Percentiles rank a stretch among this genome's conserved stretches.
Evolutionary conservation across 805 yeast genomes (phyloP).

Genomic region (Yarrowia sp.): DNA sequence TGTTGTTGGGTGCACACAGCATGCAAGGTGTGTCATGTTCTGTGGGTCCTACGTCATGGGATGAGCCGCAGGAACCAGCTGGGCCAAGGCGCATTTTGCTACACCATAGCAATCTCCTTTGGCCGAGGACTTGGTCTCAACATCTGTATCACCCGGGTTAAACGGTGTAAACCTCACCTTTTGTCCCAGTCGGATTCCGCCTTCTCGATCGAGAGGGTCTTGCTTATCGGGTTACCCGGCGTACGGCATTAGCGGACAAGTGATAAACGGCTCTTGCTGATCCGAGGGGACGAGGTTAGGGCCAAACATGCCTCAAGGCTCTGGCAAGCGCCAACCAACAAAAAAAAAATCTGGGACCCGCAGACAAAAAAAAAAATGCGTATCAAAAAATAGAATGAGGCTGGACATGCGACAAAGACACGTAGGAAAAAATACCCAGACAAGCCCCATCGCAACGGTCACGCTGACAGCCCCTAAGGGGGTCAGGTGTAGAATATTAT

Average conservation of each 20-base stretch:
- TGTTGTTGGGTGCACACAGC: slow-evolving; percentile 12
- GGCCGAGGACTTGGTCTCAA: no score
- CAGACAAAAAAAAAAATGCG: neutral
- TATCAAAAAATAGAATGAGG: neutral
- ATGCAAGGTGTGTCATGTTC: slow-evolving; percentile 16
- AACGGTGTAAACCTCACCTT: no score
- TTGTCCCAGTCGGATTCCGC: neutral
- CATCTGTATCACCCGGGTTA: no score
- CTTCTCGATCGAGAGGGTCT: neutral
- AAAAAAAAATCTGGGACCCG: neutral
- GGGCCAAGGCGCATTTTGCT: neutral
- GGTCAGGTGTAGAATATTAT: no score
- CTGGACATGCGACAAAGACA: neutral
- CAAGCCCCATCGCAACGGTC: neutral
- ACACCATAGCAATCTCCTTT: neutral
- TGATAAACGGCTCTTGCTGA: slow-evolving; percentile 8
- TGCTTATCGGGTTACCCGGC: slow-evolving; percentile 5
- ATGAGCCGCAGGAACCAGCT: slow-evolving; percentile 14
- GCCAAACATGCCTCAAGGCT: neutral
- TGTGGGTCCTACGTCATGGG: slow-evolving; percentile 26
- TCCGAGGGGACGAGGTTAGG: slow-evolving; percentile 13
- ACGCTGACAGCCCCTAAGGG: neutral
- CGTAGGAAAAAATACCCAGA: no score
- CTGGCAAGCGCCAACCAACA: neutral
- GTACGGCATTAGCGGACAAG: slow-evolving; percentile 12